Conservation (phyloP, 2,329 filamentous ascomycete species). For the Ceratocystiopsis sp. region DNA sequence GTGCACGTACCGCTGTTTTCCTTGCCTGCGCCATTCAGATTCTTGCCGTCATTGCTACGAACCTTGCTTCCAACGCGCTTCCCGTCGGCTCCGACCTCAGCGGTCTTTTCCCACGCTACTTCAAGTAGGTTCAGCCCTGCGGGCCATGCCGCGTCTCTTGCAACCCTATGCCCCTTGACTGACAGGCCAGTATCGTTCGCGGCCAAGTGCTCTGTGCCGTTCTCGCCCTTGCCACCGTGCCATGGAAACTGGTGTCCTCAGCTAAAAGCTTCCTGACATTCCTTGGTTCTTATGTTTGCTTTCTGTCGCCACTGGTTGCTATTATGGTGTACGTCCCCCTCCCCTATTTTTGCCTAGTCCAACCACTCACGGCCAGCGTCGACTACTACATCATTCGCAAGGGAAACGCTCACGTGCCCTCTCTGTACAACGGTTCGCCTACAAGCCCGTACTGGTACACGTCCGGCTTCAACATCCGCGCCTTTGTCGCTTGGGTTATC, state of each 20-base stretch:
- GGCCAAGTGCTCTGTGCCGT: slow-evolving; percentile 12
- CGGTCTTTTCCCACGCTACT: slow-evolving; percentile 17
- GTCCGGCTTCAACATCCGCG: slow-evolving; percentile 19
- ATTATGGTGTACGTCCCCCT: slow-evolving; percentile 1
- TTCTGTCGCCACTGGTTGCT: slow-evolving; percentile 7
- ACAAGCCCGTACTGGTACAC: slow-evolving; percentile 19
- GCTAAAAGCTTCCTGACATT: slow-evolving; percentile 9
- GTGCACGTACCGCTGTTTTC: slow-evolving; percentile 9
- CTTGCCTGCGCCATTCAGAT: slow-evolving; percentile 9
- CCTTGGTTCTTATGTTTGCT: slow-evolving; percentile 8
- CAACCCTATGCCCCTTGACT: no score
- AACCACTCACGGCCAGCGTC: not conserved
- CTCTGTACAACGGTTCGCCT: slow-evolving; percentile 15
- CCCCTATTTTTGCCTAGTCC: not conserved
- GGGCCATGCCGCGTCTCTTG: no score
- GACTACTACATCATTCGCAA: slow-evolving; percentile 19
- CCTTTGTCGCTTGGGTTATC: slow-evolving; percentile 16
- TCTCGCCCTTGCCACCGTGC: slow-evolving; percentile 9
- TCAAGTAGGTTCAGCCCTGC: slow-evolving; percentile 4
- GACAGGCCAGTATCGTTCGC: slow-evolving; percentile 16
- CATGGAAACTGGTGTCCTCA: slow-evolving; percentile 10
- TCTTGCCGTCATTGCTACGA: slow-evolving; percentile 10
- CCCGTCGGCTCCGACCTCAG: slow-evolving; percentile 20
- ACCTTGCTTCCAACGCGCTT: slow-evolving; percentile 16
- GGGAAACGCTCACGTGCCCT: slow-evolving; percentile 17